Conservation (phyloP, 108 stramenopile species). For the Schizochytrium sp. region DNA sequence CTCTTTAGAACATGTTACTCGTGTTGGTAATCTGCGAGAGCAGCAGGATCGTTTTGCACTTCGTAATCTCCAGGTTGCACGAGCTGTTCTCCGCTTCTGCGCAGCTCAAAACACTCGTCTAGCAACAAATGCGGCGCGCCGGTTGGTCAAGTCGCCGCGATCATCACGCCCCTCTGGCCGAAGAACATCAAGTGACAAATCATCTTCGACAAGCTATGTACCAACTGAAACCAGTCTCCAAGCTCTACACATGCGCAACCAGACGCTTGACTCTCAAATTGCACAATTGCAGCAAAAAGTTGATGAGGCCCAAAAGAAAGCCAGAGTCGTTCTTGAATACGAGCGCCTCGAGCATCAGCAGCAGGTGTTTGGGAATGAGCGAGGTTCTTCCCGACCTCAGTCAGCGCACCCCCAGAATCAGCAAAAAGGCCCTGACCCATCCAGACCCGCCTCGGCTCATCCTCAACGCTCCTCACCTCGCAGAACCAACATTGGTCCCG, state of each 20-base stretch:
- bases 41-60: neutral
- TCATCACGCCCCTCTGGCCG: too few relatives aligned
- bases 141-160: neutral
- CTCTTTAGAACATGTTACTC: neutral
- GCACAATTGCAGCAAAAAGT: neutral
- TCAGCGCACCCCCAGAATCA: neutral
- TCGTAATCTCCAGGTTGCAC: neutral
- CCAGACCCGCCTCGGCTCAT: neutral
- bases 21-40: conserved; percentile 8
- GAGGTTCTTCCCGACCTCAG: neutral
- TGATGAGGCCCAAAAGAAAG: neutral
- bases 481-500: neutral
- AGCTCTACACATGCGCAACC: neutral
- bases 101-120: neutral
- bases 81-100: conserved; percentile 1
- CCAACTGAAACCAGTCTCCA: neutral
- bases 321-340: neutral
- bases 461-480: neutral
- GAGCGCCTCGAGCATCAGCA: conserved; percentile 36
- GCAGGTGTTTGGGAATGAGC: neutral
- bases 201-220: neutral
- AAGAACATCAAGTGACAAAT: neutral
- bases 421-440: neutral
- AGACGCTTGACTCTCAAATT: neutral
- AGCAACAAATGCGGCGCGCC: neutral